Evolutionary conservation across 352 stramenopile species (phyloP).

Genomic region (Phytophthora cactorum): DNA sequence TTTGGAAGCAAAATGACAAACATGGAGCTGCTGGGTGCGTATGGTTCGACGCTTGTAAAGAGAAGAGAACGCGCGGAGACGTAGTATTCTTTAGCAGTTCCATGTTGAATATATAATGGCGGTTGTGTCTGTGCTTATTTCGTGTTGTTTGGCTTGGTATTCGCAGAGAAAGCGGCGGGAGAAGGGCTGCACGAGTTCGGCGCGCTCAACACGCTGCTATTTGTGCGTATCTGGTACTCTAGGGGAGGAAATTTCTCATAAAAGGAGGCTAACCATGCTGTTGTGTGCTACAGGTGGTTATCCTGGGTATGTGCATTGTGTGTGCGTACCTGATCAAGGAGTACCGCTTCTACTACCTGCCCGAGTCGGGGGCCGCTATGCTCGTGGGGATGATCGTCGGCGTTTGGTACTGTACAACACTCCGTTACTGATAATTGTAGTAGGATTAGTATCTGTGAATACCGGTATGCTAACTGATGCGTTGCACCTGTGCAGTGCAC

Average conservation of each 20-base stretch:
- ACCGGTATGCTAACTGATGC: neutral
- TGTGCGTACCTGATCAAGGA: slow-evolving; percentile 92
- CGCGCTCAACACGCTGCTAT: slow-evolving; percentile 88
- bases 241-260: neutral
- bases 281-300: slow-evolving; percentile 59
- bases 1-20: slow-evolving; percentile 33
- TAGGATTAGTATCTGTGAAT: too few species aligned
- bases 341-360: slow-evolving; percentile 91
- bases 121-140: neutral
- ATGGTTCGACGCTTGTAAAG: neutral
- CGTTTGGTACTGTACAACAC: slow-evolving; percentile 43
- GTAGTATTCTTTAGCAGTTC: neutral
- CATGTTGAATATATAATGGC: neutral
- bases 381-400: slow-evolving; percentile 91
- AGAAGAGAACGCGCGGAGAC: neutral
- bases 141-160: slow-evolving; percentile 1
- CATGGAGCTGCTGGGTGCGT: slow-evolving; percentile 43
- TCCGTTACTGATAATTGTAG: too few species aligned
- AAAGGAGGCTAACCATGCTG: neutral
- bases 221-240: slow-evolving; percentile 46
- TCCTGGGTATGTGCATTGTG: slow-evolving; percentile 91
- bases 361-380: slow-evolving; percentile 91
- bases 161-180: slow-evolving; percentile 63
- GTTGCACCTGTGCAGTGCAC: slow-evolving; percentile 45
- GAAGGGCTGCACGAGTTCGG: slow-evolving; percentile 86